phyloP scores from a whole-genome alignment of 2,329 filamentous ascomycete genomes.

The Aspergillus uvarum region DNA sequence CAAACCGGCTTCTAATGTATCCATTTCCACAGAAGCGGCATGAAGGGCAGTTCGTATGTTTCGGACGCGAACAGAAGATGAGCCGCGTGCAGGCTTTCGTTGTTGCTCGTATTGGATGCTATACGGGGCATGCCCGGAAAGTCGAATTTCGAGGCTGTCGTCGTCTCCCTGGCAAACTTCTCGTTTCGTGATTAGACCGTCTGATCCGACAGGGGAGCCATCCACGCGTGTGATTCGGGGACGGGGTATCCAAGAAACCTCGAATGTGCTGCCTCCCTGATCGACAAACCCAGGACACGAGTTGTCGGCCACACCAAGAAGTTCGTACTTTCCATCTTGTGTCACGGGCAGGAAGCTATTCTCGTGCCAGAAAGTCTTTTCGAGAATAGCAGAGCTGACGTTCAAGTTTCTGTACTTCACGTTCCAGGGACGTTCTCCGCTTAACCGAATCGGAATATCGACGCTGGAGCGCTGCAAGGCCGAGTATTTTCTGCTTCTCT shows the following conservation, averaged over 20 bases:
- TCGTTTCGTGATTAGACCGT: slow-evolving; percentile 65
- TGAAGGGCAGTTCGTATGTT: slow-evolving; percentile 74
- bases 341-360: slow-evolving; percentile 71
- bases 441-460: slow-evolving; percentile 76
- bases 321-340: slow-evolving; percentile 73
- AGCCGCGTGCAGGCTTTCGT: slow-evolving; percentile 67
- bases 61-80: slow-evolving; percentile 64
- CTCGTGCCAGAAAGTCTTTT: slow-evolving; percentile 51
- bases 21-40: slow-evolving; percentile 77
- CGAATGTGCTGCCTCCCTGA: slow-evolving; percentile 68
- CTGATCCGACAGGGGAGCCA: slow-evolving; percentile 49
- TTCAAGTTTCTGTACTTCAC: slow-evolving; percentile 72
- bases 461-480: slow-evolving; percentile 75
- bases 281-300: slow-evolving; percentile 83
- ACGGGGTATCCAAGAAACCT: slow-evolving; percentile 80
- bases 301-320: slow-evolving; percentile 72
- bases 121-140: slow-evolving; percentile 80
- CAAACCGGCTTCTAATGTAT: slow-evolving; percentile 76
- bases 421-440: slow-evolving; percentile 81
- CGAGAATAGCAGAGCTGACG: slow-evolving; percentile 49
- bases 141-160: slow-evolving; percentile 77
- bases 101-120: slow-evolving; percentile 77
- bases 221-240: slow-evolving; percentile 67
- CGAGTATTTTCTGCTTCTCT: slow-evolving; percentile 72
- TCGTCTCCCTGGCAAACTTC: slow-evolving; percentile 94